Base-by-base conservation (phyloP, 106 monocot species). In the Dioscorea alata region DNA sequence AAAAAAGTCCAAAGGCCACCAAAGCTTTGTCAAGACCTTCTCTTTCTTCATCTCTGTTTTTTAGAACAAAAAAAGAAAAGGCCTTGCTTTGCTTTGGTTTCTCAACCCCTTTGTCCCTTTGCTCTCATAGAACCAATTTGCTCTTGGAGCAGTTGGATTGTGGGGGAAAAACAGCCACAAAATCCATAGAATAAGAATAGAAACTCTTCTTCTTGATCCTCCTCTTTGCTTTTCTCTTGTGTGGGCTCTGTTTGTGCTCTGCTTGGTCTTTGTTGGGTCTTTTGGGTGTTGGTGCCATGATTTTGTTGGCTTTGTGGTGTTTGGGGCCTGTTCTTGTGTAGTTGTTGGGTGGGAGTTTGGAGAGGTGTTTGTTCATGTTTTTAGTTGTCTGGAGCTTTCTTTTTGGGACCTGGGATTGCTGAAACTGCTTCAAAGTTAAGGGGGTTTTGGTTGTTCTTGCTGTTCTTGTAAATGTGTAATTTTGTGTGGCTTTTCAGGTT, bases 401-500 rank as follows among this genome's bases (percentile, higher is more conserved):
- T 42, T 42, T 42, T 42, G 9, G 9, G 42, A 8, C 42, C 42
- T 54, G 54, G 19, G 19, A 5, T 54, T 54, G 54, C 54, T 19
- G 18, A 15, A 18, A 16, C 19, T 54, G 18, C 15, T 54, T 8
- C 19, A 8, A 18, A 18, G 54, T 18, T 3, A 14, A 18, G 15
- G 18, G 15, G 54, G 54, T 54, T 18, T 54, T 13, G 15, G 54
- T 18, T 54, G 12, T 54, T 8, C 5, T 8, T 2, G 54, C 7
- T 35, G 34, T 69, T n/a, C 4, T 28, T 28, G 19, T 33, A 57
- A 28, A 64, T 64, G 62, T 74, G 64, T 13, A 64, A 49, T 21
- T 56, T 73, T 73, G 63, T 54, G 53, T 74, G 33, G 22, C 54
- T 74, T 48, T 64, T 64, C 50, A 25, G 22, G 53, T 34, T 63